phyloP scores from a whole-genome alignment of 805 yeast genomes.

The Candida oleophila region DNA sequence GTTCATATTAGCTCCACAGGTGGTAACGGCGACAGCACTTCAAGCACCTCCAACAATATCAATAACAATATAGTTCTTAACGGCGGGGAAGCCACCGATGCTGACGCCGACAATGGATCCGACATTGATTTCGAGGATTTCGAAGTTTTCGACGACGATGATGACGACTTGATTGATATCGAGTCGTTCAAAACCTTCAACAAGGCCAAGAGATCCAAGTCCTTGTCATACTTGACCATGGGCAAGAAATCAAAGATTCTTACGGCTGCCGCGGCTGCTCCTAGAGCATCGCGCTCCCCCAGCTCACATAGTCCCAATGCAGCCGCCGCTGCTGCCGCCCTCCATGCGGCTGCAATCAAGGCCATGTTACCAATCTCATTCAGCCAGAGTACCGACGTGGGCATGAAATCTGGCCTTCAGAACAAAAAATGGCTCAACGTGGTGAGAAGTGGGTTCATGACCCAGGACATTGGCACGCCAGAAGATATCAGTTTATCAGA shows the following conservation, averaged over 20 bases:
- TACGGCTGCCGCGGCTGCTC: conserved; percentile 84
- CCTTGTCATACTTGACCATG: conserved; percentile 54
- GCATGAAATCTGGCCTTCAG: conserved; percentile 17
- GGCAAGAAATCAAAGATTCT: conserved; percentile 50
- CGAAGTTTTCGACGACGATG: conserved; percentile 47
- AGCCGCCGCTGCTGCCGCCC: conserved; percentile 65
- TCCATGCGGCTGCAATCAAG: conserved; percentile 64
- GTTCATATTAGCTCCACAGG: not conserved
- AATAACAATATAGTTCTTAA: conserved; percentile 9
- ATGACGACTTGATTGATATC: conserved; percentile 32
- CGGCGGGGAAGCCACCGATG: conserved; percentile 7
- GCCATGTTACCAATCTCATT: conserved; percentile 27
- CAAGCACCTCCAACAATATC: conserved; percentile 5
- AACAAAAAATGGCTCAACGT: conserved; percentile 70
- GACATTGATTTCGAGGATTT: conserved; percentile 51
- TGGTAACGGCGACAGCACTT: conserved; percentile 5
- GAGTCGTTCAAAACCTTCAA: conserved; percentile 37
- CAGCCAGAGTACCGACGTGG: conserved; percentile 9
- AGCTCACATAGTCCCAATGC: conserved; percentile 59
- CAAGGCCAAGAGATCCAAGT: conserved; percentile 59
- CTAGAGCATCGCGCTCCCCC: conserved; percentile 67
- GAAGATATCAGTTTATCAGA: conserved; percentile 77
- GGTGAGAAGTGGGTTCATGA: conserved; percentile 71
- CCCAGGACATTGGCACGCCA: conserved; percentile 76
- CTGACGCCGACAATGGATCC: conserved; percentile 15